Conservation (phyloP, 2,329 filamentous ascomycete species). For the Fusarium sp. region DNA sequence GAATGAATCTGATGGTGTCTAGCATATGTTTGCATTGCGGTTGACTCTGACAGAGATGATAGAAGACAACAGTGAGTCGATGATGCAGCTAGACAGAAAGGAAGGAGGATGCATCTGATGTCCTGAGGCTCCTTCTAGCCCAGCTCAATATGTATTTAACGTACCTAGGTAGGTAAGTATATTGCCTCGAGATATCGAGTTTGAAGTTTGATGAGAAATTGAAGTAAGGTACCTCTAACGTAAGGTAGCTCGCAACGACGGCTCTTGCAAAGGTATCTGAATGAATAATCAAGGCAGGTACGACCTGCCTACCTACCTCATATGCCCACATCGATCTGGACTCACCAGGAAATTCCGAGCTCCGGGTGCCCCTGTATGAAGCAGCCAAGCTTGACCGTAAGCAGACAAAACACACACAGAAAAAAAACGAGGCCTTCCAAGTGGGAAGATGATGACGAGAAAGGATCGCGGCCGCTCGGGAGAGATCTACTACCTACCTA, state of each 20-base stretch:
- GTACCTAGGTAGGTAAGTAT: too few species aligned
- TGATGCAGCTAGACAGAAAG: slow-evolving; percentile 8
- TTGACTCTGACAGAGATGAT: background rate
- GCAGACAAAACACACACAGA: background rate
- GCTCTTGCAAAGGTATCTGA: slow-evolving; percentile 11
- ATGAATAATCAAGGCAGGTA: background rate
- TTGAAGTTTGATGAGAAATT: background rate
- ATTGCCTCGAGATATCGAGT: background rate
- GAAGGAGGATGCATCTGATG: slow-evolving; percentile 5
- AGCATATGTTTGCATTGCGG: background rate
- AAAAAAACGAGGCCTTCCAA: slow-evolving; percentile 33
- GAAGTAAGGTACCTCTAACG: background rate
- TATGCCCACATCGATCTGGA: background rate
- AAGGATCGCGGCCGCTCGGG: slow-evolving; percentile 19
- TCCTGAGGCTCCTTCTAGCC: slow-evolving; percentile 13
- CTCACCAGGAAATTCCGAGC: background rate
- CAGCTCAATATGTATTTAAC: background rate
- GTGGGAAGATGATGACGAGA: slow-evolving; percentile 25
- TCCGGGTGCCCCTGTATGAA: slow-evolving; percentile 10
- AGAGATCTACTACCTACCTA: slow-evolving; percentile 2
- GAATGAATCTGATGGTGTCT: slow-evolving; percentile 20
- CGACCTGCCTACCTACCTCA: background rate
- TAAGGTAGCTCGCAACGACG: slow-evolving; percentile 3
- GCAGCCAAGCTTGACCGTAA: background rate
- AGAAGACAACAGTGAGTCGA: slow-evolving; percentile 6